Base-by-base conservation (phyloP, 192 early-diverging fungal species). In the Fimicolochytrium jonesii region DNA sequence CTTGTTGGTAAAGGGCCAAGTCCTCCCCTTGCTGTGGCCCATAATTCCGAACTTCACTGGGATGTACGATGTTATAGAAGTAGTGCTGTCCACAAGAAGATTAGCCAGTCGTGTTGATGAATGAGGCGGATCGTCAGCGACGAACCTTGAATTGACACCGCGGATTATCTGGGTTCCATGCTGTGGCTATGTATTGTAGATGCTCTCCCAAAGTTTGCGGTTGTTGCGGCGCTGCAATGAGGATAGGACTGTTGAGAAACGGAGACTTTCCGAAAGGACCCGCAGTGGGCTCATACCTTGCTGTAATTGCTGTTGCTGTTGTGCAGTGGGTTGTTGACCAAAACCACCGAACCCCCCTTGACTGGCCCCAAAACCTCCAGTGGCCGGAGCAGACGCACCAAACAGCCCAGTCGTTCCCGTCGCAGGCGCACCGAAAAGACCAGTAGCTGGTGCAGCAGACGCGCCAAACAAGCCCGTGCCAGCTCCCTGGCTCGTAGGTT, bases 21-120 rank as follows among this genome's bases (percentile, higher is more conserved):
- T 94, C 88, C 13, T 88, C 72, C 57, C 83, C 82, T 1, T 84
- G 78, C 15, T 88, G 87, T 33, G 82, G 87, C 46, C 76, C 83
- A 63, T 98, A 96, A 45, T 84, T 59, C 33, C 78, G 79, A 17
- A 87, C 87, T 74, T 95, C 90, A n/a, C 73, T 80, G 0, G 93
- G 89, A 67, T 93, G 88, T 3, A 91, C 92, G 68, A 90, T 82
- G 63, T 96, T 98, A 72, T 98, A 98, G 64, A 98, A 95, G 66
- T 93, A 98, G 69, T 94, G 89, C 86, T 88, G 61, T 23, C 7
- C 5, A 32, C 50, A 57, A 26, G 23, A 51, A 3, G 36, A 41
- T 36, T 15, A 56, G 17, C 11, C 39, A 50, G 51, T 9, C 17
- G 0, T n/a, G 30, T 15, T 6, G 2, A 22, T 20, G 26, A 32